Evolutionary conservation across 805 yeast genomes (phyloP).

Genomic region (Zygotorulaspora florentina): DNA sequence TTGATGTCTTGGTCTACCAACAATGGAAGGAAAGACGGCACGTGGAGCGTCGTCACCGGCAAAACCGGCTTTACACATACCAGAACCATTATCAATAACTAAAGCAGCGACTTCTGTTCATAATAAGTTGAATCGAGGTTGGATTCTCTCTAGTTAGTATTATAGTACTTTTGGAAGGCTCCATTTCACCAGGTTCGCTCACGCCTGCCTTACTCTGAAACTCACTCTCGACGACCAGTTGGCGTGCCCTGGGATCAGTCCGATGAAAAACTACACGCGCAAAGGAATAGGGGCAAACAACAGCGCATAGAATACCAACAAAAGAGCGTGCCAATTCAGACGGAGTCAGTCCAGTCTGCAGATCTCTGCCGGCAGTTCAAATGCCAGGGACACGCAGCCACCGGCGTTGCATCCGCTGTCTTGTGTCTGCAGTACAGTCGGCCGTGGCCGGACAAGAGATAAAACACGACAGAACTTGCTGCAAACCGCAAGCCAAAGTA

Average conservation of each 20-base stretch:
- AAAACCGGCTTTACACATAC: conserved; percentile 99
- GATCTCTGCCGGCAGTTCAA: no score
- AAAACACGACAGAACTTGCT: no score
- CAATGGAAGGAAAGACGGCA: conserved; percentile 99
- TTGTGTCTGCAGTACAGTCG: no score
- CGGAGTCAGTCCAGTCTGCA: no score
- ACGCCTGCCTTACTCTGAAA: neutral
- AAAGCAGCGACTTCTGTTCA: conserved; percentile 39
- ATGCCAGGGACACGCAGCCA: no score
- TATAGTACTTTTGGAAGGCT: neutral
- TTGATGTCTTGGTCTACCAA: conserved; percentile 99
- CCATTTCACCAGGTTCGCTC: neutral
- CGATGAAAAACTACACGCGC: neutral
- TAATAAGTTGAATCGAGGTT: neutral
- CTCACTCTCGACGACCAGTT: no score
- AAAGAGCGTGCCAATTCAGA: neutral
- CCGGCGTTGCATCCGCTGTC: no score
- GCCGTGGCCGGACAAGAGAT: no score
- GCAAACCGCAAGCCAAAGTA: no score
- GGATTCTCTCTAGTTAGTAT: neutral
- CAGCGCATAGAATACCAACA: neutral
- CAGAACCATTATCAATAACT: conserved; percentile 99
- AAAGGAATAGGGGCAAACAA: conserved; percentile 1
- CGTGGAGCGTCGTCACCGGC: conserved; percentile 99
- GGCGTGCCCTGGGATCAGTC: neutral